Evolutionary conservation across 768 basidiomycete species (phyloP).

Genomic region (Auricularia heimuer): DNA sequence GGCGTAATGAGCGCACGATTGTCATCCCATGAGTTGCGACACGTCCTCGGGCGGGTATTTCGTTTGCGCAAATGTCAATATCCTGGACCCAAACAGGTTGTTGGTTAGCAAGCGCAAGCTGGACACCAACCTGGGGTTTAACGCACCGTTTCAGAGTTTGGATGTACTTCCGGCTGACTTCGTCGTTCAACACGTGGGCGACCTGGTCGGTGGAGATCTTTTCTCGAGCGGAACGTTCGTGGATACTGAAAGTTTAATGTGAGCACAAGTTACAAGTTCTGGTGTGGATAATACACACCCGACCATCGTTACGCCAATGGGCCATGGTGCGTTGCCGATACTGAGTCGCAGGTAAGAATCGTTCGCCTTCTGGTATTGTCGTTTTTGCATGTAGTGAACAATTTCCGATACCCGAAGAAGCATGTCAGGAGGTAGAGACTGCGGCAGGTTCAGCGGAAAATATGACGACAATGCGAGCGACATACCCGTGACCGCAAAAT

Average conservation of each 20-base stretch:
- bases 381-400: slow-evolving; percentile 90
- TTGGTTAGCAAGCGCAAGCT: neutral
- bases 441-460: slow-evolving; percentile 1
- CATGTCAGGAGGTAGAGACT: slow-evolving; percentile 77
- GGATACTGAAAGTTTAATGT: slow-evolving; percentile 50
- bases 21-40: slow-evolving; percentile 83
- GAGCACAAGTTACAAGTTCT: neutral
- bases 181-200: slow-evolving; percentile 96
- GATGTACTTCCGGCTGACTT: slow-evolving; percentile 97
- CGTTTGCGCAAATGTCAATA: slow-evolving; percentile 92
- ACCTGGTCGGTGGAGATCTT: slow-evolving; percentile 97
- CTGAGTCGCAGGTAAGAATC: slow-evolving; percentile 94
- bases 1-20: neutral
- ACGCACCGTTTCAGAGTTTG: slow-evolving; percentile 90
- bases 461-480: slow-evolving; percentile 9
- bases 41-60: slow-evolving; percentile 91
- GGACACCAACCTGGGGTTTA: neutral
- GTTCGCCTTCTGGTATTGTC: slow-evolving; percentile 92
- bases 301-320: slow-evolving; percentile 99
- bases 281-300: slow-evolving; percentile 45
- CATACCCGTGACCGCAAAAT: slow-evolving; percentile 75
- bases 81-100: slow-evolving; percentile 32
- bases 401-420: slow-evolving; percentile 84
- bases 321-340: slow-evolving; percentile 99
- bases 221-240: slow-evolving; percentile 94